phyloP scores from a whole-genome alignment of 164 flowering plant species.

The Cinnamomum micranthum region DNA sequence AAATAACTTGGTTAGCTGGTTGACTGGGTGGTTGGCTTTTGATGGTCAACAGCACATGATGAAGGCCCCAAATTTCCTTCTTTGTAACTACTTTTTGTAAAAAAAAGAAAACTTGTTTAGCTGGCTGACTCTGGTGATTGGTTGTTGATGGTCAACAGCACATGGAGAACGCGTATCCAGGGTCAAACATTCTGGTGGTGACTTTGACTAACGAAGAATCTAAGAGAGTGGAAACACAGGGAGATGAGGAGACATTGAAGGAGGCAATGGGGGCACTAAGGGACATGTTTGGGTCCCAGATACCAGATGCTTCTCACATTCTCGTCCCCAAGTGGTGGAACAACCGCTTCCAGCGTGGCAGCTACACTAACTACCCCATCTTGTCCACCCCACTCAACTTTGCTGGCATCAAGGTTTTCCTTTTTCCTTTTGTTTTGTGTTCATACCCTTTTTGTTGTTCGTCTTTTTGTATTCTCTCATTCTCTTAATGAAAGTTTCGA shows the following conservation, averaged over 20 bases:
- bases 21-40: neutral
- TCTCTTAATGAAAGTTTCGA: no score
- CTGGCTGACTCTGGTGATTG: neutral
- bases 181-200: constrained; percentile 85
- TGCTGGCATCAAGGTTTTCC: neutral
- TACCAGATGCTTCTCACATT: constrained; percentile 73
- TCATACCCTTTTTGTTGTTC: no score
- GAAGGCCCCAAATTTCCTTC: constrained; percentile 6
- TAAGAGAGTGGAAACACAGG: constrained; percentile 77
- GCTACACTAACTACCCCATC: constrained; percentile 88
- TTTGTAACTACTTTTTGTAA: neutral
- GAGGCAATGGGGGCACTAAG: constrained; percentile 82
- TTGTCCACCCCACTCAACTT: constrained; percentile 44
- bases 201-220: constrained; percentile 90
- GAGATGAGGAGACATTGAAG: constrained; percentile 59
- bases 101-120: neutral
- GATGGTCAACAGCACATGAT: constrained; percentile 78
- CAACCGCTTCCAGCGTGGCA: constrained; percentile 87
- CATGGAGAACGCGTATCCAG: constrained; percentile 96
- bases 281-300: constrained; percentile 79
- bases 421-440: no score
- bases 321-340: constrained; percentile 96
- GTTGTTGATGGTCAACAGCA: constrained; percentile 39
- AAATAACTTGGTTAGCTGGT: neutral
- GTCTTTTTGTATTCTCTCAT: no score